Conservation (phyloP, 345 rosid species). For the Eucalyptus regnans region DNA sequence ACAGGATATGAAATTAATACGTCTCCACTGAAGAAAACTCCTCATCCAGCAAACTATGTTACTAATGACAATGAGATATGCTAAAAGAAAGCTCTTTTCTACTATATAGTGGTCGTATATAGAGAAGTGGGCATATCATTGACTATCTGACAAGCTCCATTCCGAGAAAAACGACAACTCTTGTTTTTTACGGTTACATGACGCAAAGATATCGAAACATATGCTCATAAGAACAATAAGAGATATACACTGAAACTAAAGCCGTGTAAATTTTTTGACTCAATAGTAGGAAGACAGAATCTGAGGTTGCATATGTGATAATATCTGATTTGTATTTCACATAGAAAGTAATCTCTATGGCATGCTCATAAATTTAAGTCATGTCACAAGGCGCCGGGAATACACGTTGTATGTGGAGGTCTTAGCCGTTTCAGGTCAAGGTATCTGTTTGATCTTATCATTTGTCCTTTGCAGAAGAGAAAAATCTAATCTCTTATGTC, state of each 20-base stretch:
- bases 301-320: background rate
- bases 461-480: background rate
- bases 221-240: background rate
- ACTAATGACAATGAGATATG: background rate
- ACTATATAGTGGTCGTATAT: background rate
- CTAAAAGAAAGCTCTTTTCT: background rate
- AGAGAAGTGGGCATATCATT: background rate
- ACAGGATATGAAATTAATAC: background rate
- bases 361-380: background rate
- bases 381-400: background rate
- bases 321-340: background rate
- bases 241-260: background rate
- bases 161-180: background rate
- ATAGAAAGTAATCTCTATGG: background rate
- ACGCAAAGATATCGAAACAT: background rate
- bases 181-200: background rate
- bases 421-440: background rate
- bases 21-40: background rate
- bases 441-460: background rate
- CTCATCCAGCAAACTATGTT: background rate
- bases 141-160: background rate
- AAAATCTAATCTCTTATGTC: background rate
- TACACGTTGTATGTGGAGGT: background rate
- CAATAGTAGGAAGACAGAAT: background rate
- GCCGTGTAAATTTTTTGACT: background rate